Evolutionary conservation across 805 yeast genomes (phyloP).

Genomic region (Ogataea methanolica): DNA sequence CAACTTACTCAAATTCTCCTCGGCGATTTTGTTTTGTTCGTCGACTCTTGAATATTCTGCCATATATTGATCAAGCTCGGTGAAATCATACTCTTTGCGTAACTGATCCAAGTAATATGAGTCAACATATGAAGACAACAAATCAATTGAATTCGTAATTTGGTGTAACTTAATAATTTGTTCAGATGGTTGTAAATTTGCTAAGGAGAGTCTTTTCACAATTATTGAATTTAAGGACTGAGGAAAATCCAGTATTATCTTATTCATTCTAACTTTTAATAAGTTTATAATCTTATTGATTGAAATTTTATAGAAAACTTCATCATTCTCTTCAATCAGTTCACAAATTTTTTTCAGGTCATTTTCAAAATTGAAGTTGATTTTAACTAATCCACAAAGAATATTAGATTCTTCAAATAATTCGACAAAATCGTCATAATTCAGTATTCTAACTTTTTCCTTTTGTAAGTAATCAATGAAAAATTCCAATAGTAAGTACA

Average conservation of each 20-base stretch:
- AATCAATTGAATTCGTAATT: slow-evolving; percentile 39
- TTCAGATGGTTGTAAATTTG: slow-evolving; percentile 28
- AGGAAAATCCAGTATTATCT: slow-evolving; percentile 36
- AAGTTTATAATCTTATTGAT: slow-evolving; percentile 32
- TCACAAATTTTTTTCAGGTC: slow-evolving; percentile 36
- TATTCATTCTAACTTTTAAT: slow-evolving; percentile 34
- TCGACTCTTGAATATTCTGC: slow-evolving; percentile 15
- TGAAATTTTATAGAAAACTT: slow-evolving; percentile 41
- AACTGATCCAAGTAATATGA: slow-evolving; percentile 26
- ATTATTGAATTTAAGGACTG: slow-evolving; percentile 16
- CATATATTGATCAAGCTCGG: slow-evolving; percentile 13
- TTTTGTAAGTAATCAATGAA: slow-evolving; percentile 26
- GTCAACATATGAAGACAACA: slow-evolving; percentile 42
- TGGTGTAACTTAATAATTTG: slow-evolving; percentile 34
- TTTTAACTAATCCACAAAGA: slow-evolving; percentile 16
- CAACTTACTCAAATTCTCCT: slow-evolving; percentile 29
- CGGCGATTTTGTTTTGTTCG: slow-evolving; percentile 22
- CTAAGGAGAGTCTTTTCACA: slow-evolving; percentile 16
- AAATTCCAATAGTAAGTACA: slow-evolving; percentile 35
- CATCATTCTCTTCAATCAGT: slow-evolving; percentile 38
- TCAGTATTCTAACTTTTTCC: slow-evolving; percentile 29
- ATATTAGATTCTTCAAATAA: slow-evolving; percentile 23
- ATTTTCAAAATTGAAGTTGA: slow-evolving; percentile 18
- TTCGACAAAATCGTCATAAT: slow-evolving; percentile 40
- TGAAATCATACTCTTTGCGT: slow-evolving; percentile 17